Base-by-base conservation (phyloP, 2,329 filamentous ascomycete species). In the Aspergillus pseudotamarii region DNA sequence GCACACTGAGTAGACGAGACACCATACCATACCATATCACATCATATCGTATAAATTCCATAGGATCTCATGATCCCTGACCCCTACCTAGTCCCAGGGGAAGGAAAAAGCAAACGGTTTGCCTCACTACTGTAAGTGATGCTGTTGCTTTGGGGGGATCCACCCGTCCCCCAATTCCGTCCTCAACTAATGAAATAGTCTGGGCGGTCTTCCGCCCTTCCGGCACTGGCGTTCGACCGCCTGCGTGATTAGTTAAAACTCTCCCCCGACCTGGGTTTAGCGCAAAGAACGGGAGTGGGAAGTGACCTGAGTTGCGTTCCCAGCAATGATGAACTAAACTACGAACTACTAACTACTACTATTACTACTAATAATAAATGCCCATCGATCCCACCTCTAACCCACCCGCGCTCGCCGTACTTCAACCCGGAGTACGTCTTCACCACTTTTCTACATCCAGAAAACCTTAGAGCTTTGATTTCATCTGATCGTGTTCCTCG, bases 361-460 rank as follows among this genome's bases (percentile, higher is more conserved):
- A 55, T 57, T 65, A 36, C 60, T 62, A 19, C 60, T 66, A 64
- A 64, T 66, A 64, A 66, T 66, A 66, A 66, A 59, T 51, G 34
- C 55, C 55, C 57, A 59, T 66, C 58, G 41, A 57, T 64, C 55
- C 59, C 64, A 58, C 60, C 51, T 59, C 58, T 45, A 54, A 30
- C 59, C 57, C 23, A 36, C 46, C 46, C n/a, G 48, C 36, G 43
- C 45, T 38, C 19, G 45, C 50, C 51, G 51, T 55, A 21, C 51
- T 55, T 55, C 51, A 55, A 28, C 36, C 54, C 56, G 34, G 61
- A 46, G n/a, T 38, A 38, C 30, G 30, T 21, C 30, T 38, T 54
- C 51, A 55, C 11, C 34, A 38, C 53, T 45, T 55, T 55, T n/a
- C n/a, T 51, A 36, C 60, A 58, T 48, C 43, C 51, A 23, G 30